Evolutionary conservation across 305 asterid genomes (phyloP), one percentile per base, ranked within the genome.

Genomic region (Solanum chacoense): DNA sequence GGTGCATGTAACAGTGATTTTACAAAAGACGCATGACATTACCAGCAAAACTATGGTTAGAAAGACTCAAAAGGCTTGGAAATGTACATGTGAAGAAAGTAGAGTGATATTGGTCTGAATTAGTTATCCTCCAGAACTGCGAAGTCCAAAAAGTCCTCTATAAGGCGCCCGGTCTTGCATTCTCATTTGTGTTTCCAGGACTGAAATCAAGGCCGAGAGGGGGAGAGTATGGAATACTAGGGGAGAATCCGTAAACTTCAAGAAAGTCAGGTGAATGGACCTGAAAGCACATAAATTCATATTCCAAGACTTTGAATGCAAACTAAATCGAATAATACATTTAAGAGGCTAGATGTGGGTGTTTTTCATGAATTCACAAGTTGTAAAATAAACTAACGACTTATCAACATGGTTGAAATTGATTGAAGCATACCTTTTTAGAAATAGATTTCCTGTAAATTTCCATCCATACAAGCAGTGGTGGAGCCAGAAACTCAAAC

Each of bases 331-430:
- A 76, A 76, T 45, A 81, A 83, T 6, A 8, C 22, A 50, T 50
- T 83, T 83, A 28, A 81, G 87, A 55, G 87, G 87, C 29, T 50
- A 83, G 86, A 83, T 83, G 42, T 83, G 86, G 29, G 36, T 83
- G 37, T 42, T 50, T 83, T 83, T 83, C 86, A 29, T 31, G 40
- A 50, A 83, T 83, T 83, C 18, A 50, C 72, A 31, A 83, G 87
- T 83, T 32, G 73, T 31, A 31, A 83, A 50, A 8, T 83, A 55
- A 38, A 50, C 42, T 16, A 50, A 50, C 12, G 45, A 11, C 31
- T 83, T 83, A 31, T 50, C 59, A 31, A 11, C 87, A 50, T 83
- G 40, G 20, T 50, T 83, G 42, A 83, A 83, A 83, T 83, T 22
- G 22, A 83, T 20, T 31, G 87, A 31, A 83, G 86, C 73, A 83